Evolutionary conservation across 495 filamentous ascomycete genomes (phyloP).

Genomic region (Echria macrotheca): DNA sequence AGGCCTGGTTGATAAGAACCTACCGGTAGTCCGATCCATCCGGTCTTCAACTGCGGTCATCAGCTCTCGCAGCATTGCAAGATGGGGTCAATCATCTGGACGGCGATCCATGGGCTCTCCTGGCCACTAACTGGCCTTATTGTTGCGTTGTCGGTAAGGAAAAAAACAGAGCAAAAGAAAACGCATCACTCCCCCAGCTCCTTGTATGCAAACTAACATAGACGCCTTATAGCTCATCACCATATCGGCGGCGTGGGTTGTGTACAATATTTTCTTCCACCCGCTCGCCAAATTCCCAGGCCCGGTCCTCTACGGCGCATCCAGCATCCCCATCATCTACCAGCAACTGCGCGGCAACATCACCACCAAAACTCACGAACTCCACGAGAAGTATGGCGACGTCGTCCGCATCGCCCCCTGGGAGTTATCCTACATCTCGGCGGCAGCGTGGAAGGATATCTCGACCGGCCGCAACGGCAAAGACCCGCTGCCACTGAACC

Average conservation of each 20-base stretch:
- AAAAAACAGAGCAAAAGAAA: no score
- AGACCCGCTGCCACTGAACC: slow-evolving; percentile 11
- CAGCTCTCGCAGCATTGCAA: background rate
- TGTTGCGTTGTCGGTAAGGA: background rate
- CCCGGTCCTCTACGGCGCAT: background rate
- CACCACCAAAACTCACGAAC: background rate
- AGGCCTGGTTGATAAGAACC: background rate
- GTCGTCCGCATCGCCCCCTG: slow-evolving; percentile 18
- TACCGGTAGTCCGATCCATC: no score
- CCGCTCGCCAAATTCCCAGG: slow-evolving; percentile 1
- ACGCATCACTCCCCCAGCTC: background rate
- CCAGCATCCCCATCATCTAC: background rate
- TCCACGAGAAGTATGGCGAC: slow-evolving; percentile 6
- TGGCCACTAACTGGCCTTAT: background rate
- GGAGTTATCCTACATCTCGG: slow-evolving; percentile 50
- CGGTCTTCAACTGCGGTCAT: no score
- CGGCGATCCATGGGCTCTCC: background rate
- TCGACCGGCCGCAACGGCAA: slow-evolving; percentile 31
- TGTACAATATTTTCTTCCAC: slow-evolving; percentile 3
- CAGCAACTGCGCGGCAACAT: slow-evolving; percentile 1
- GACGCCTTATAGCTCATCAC: background rate
- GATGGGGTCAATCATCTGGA: background rate
- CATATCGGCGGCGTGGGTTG: background rate
- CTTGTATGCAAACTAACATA: background rate
- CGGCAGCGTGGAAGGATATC: slow-evolving; percentile 53